Base-by-base conservation (phyloP, 225 moss, liverwort and hornwort genomes). In the Rhytidiadelphus loreus region DNA sequence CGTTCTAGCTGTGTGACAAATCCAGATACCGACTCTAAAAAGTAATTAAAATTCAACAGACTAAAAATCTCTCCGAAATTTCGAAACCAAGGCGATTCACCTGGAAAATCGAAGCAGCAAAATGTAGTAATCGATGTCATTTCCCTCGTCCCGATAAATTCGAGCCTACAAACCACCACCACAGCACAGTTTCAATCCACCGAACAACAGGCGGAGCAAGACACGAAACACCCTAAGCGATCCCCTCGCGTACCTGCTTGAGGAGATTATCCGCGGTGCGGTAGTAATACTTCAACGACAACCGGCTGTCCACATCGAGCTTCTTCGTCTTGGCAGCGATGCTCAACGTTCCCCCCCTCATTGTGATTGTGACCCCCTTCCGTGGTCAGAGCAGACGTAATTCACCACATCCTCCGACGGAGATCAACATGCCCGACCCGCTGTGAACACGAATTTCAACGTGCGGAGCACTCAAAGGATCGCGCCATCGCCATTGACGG, bases 181-280 rank as follows among this genome's bases (percentile, higher is more conserved):
- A 75, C 33, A 39, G 80, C 46, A 80, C 16, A 60, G 64, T 58
- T 74, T 70, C 46, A 85, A 88, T 61, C 30, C 56, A 79, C 74
- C 73, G 39, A 85, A 56, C 14, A 32, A 48, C 16, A 62, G 83
- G 55, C 85, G 43, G 53, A 48, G 39, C 66, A 60, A 65, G 58
- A 85, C 80, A 72, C n/a, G 62, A 60, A 91, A 84, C 52, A 58
- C 44, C 50, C 65, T 65, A 55, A 75, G 48, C 56, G 59, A 87
- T 87, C 53, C 63, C 19, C 44, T 85, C 37, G 41, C 81, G 26
- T 81, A 97, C 97, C 97, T 98, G 97, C 82, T 88, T 95, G n/a
- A 97, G 96, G 68, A 99, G 96, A 93, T 95, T 95, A 68, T 96
- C 94, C 62, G 99, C 99, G n/a, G 95, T 95, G 57, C 97, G 96